Conservation (phyloP, 1,139 yeast genomes). For the Taiozyma sp. region DNA sequence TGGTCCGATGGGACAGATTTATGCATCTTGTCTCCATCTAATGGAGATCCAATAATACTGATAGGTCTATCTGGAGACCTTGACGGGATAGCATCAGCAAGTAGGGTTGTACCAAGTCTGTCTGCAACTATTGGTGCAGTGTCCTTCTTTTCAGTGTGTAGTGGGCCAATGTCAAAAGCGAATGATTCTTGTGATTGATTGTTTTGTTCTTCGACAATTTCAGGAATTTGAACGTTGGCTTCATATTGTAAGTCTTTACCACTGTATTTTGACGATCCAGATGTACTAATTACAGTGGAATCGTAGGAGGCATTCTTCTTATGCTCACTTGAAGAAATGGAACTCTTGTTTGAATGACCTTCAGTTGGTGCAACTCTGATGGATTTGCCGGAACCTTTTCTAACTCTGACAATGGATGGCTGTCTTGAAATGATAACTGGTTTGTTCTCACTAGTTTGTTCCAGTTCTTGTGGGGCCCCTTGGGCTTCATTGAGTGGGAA, state of each 20-base stretch:
- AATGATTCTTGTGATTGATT: slow-evolving; percentile 13
- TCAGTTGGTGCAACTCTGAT: not conserved
- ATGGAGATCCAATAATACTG: slow-evolving; percentile 1
- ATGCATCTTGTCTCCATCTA: not conserved
- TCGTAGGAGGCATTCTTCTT: not conserved
- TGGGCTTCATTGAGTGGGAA: not conserved
- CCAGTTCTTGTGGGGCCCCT: not conserved
- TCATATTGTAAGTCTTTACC: slow-evolving; percentile 1
- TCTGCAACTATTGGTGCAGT: slow-evolving; percentile 7
- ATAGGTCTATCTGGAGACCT: slow-evolving; percentile 24
- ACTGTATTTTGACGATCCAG: slow-evolving; percentile 1
- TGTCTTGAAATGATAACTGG: slow-evolving; percentile 3
- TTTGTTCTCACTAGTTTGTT: slow-evolving; percentile 7
- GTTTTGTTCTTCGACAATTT: not conserved
- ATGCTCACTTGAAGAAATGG: not conserved
- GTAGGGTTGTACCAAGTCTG: slow-evolving; percentile 8
- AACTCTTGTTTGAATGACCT: slow-evolving; percentile 1
- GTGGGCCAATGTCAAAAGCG: slow-evolving; percentile 19
- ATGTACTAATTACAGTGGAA: not conserved
- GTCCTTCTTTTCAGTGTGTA: slow-evolving; percentile 16
- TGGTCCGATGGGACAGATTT: slow-evolving; percentile 1
- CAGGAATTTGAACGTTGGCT: slow-evolving; percentile 1
- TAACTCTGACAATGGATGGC: slow-evolving; percentile 19
- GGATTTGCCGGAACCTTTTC: slow-evolving; percentile 7
- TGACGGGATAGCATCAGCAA: slow-evolving; percentile 22